Base-by-base conservation (phyloP, 768 basidiomycete genomes). In the Rhodocollybia butyracea region DNA sequence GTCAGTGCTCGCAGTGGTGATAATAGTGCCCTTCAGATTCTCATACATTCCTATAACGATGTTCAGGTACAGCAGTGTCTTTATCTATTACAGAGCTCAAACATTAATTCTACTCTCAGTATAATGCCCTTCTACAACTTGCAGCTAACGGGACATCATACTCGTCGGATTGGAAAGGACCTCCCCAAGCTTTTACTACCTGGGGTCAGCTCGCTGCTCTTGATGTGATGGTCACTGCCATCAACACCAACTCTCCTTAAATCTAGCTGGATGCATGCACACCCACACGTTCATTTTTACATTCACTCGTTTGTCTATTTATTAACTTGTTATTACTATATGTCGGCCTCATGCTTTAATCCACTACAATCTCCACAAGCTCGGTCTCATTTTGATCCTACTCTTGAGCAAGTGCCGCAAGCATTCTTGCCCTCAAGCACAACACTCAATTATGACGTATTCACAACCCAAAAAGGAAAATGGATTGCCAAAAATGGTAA, bases 171-270 rank as follows among this genome's bases (percentile, higher is more conserved):
- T 80, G 79, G 78, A 68, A 68, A 43, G 78, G 78, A 3, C 79
- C 79, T 3, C 70, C 77, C 6, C 68, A 74, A 50, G 59, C 42
- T 0, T 81, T 76, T 60, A 79, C 77, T 3, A 66, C 71, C 7
- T 81, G 78, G 79, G 78, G 78, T 5, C 77, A 81, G 61, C 66
- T 79, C 27, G 76, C 77, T 22, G 73, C 78, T 2, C 62, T 79
- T 64, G 77, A 77, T 64, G 76, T 76, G n/a, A 47, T 56, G 41
- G 42, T 54, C 24, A 45, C 41, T 15, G 43, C 30, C 12, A 46
- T 54, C 3, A 46, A 54, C 24, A 46, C 43, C 22, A 54, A 45
- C 13, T 46, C 31, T 22, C 31, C 48, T 15, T 38, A 29, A 45
- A 27, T 45, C 43, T 45, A n/a, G n/a, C n/a, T n/a, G n/a, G n/a